A percentile compares a stretch with the other conserved stretches of the same genome.
Evolutionary conservation across 495 filamentous ascomycete genomes (phyloP).

Genomic region (Podospora tetraspora): DNA sequence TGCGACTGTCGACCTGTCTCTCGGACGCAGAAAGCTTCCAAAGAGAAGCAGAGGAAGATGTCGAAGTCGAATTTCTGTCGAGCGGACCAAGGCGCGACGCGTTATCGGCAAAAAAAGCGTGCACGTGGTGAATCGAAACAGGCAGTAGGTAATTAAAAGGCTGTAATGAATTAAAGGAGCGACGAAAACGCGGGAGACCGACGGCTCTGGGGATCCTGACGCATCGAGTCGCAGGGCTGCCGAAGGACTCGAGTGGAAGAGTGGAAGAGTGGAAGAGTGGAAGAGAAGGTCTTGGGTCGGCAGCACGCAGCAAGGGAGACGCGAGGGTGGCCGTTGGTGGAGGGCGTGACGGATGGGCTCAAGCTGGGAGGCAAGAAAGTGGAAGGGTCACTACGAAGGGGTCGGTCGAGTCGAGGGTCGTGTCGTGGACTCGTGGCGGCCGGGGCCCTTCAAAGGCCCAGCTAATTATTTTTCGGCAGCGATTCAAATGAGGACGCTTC

Average conservation of each 20-base stretch:
- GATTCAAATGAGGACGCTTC: conserved; percentile 27
- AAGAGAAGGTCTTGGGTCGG: conserved; percentile 20
- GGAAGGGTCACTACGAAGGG: conserved; percentile 6
- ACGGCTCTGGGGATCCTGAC: conserved; percentile 18
- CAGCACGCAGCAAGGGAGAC: conserved; percentile 25
- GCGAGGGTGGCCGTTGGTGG: conserved; percentile 22
- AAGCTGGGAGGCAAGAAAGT: conserved; percentile 1
- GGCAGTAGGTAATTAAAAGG: conserved; percentile 26
- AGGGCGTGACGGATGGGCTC: conserved; percentile 14
- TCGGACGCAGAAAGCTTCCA: neutral
- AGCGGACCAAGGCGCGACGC: conserved; percentile 35
- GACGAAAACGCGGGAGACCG: conserved; percentile 31
- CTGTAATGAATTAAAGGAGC: conserved; percentile 29
- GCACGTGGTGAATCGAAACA: conserved; percentile 20
- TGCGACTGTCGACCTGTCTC: conserved; percentile 14
- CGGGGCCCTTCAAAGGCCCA: conserved; percentile 8
- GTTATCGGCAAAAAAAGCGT: conserved; percentile 24
- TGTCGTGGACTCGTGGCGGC: conserved; percentile 12
- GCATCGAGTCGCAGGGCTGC: conserved; percentile 26
- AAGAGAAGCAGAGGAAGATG: conserved; percentile 2
- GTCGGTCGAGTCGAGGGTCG: conserved; percentile 1
- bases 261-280: conserved; percentile 9
- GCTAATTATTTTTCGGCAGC: conserved; percentile 16
- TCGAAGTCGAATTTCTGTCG: conserved; percentile 11
- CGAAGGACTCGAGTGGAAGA: neutral